Evolutionary conservation across 2,329 filamentous ascomycete genomes (phyloP).

Genomic region (Penicillium olsonii): DNA sequence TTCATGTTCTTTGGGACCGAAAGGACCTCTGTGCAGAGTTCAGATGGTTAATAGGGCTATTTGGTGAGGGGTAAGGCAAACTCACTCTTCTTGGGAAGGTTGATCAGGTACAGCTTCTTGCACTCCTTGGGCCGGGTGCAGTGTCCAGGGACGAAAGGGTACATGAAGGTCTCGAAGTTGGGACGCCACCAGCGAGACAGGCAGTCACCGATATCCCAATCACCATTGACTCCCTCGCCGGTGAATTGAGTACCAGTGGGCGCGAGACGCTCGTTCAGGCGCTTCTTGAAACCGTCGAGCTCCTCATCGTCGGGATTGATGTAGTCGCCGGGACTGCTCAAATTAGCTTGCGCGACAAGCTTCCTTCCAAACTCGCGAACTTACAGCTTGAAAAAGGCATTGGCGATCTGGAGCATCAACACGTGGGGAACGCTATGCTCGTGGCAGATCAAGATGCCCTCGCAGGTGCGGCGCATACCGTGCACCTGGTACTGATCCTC

Average conservation of each 20-base stretch:
- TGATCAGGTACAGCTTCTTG: slow-evolving; percentile 98
- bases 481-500: slow-evolving; percentile 90
- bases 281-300: slow-evolving; percentile 88
- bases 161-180: slow-evolving; percentile 99
- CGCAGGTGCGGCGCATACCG: slow-evolving; percentile 96
- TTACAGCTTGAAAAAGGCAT: slow-evolving; percentile 96
- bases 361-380: slow-evolving; percentile 13
- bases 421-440: slow-evolving; percentile 99
- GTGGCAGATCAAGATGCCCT: slow-evolving; percentile 95
- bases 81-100: slow-evolving; percentile 85
- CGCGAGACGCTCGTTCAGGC: slow-evolving; percentile 89
- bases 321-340: slow-evolving; percentile 78
- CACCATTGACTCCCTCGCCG: slow-evolving; percentile 83
- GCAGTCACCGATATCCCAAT: slow-evolving; percentile 94
- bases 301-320: slow-evolving; percentile 84
- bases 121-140: slow-evolving; percentile 97
- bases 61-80: slow-evolving; percentile 24
- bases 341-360: neutral
- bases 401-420: slow-evolving; percentile 98
- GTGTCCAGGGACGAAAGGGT: slow-evolving; percentile 94
- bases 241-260: slow-evolving; percentile 81
- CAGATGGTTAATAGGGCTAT: neutral
- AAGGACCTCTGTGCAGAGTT: slow-evolving; percentile 71
- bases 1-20: slow-evolving; percentile 99
- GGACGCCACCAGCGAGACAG: slow-evolving; percentile 98